Percentiles rank a stretch among this genome's conserved stretches.
These are phyloP conservation scores for Alternaria longipes DNA, from an alignment of 2,329 filamentous ascomycete species.

Conservation along the genomic window DNA sequence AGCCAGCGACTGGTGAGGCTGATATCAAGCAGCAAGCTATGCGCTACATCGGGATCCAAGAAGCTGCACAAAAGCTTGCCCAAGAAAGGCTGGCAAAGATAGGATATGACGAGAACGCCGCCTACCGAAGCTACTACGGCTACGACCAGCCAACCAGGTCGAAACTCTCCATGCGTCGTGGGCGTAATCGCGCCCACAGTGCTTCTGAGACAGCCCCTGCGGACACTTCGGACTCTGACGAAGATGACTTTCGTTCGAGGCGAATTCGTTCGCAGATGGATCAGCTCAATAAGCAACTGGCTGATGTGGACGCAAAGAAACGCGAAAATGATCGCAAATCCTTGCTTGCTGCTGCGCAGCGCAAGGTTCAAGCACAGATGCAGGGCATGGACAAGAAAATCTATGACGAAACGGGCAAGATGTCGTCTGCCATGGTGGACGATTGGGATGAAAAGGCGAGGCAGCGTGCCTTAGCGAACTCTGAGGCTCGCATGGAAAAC, in stretches of 20 bases:
- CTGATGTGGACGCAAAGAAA: conserved; percentile 76
- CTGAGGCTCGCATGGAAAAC: conserved; percentile 66
- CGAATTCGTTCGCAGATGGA: conserved; percentile 83
- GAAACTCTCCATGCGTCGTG: conserved; percentile 62
- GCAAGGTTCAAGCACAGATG: conserved; percentile 83
- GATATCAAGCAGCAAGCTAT: conserved; percentile 64
- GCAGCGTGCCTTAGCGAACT: conserved; percentile 72
- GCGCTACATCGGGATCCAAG: conserved; percentile 73
- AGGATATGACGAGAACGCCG: conserved; percentile 72
- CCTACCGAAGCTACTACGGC: conserved; percentile 81
- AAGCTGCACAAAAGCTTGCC: conserved; percentile 85
- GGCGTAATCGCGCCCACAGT: conserved; percentile 70
- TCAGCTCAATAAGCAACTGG: conserved; percentile 73
- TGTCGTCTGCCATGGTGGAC: conserved; percentile 72
- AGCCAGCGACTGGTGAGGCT: conserved; percentile 40
- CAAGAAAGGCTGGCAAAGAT: conserved; percentile 84
- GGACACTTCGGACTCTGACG: conserved; percentile 44
- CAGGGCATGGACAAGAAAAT: conserved; percentile 84
- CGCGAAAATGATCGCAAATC: conserved; percentile 77
- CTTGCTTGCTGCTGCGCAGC: conserved; percentile 80
- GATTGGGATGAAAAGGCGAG: conserved; percentile 84
- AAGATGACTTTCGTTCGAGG: conserved; percentile 74
- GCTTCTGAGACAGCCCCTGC: conserved; percentile 61
- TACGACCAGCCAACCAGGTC: conserved; percentile 61
- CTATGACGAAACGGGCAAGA: conserved; percentile 77